Evolutionary conservation across 2,329 filamentous ascomycete genomes (phyloP).

Genomic region (Helminthosporium solani): DNA sequence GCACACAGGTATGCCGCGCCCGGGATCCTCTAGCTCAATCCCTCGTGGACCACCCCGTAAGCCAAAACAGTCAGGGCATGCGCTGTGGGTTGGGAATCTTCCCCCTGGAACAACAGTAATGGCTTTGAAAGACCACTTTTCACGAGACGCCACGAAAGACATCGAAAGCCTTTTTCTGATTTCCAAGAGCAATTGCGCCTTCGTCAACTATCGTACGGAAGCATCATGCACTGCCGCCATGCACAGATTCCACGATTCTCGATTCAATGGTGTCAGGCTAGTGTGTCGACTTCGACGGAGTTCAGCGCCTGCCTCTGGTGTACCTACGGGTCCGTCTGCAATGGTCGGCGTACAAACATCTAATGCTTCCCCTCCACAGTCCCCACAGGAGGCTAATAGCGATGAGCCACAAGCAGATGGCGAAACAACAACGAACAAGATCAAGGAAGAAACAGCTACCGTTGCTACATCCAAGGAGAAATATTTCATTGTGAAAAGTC

Average conservation of each 20-base stretch:
- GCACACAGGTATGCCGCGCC: slow-evolving; percentile 20
- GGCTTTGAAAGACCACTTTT: slow-evolving; percentile 88
- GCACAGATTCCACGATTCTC: slow-evolving; percentile 83
- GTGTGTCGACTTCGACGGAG: slow-evolving; percentile 77
- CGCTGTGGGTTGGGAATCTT: slow-evolving; percentile 94
- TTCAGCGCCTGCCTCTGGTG: slow-evolving; percentile 47
- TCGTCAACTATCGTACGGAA: slow-evolving; percentile 91
- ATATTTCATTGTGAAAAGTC: slow-evolving; percentile 90
- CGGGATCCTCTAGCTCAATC: slow-evolving; percentile 35
- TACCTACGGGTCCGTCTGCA: slow-evolving; percentile 58
- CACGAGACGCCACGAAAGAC: slow-evolving; percentile 69
- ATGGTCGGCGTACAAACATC: slow-evolving; percentile 34
- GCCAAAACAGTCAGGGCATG: slow-evolving; percentile 73
- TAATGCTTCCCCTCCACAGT: slow-evolving; percentile 26
- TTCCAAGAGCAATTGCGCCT: slow-evolving; percentile 95
- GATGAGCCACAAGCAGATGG: slow-evolving; percentile 13
- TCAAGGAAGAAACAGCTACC: slow-evolving; percentile 13
- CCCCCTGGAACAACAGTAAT: slow-evolving; percentile 80
- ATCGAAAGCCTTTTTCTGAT: slow-evolving; percentile 92
- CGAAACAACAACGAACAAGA: slow-evolving; percentile 13
- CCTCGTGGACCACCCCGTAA: slow-evolving; percentile 66
- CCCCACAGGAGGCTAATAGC: slow-evolving; percentile 21
- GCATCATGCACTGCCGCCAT: slow-evolving; percentile 73
- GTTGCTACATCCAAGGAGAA: slow-evolving; percentile 60
- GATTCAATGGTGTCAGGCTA: slow-evolving; percentile 80